Base-by-base conservation (phyloP, 202 grass and related monocot species). In the Alloteropsis angusta region DNA sequence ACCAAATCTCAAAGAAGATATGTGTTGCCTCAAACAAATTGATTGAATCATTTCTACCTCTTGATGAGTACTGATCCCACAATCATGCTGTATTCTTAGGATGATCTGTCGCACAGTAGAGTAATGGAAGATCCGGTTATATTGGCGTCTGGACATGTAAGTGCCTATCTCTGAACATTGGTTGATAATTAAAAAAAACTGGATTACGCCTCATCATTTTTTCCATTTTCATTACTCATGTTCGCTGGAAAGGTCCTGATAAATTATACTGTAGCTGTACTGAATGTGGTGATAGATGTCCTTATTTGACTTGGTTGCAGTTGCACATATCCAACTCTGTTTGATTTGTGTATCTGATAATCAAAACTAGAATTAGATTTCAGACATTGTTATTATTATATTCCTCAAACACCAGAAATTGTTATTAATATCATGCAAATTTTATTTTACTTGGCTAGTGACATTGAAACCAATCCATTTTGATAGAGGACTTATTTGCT, bases 121-220 rank as follows among this genome's bases (percentile, higher is more conserved):
- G 28, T 43, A 54, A 84, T 81, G 86, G 46, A 39, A 8, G 39
- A 80, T 88, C 81, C 64, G 4, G 48, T 88, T 32, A 84, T 84
- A 45, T 58, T 88, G 76, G 54, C 63, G 2, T 88, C 86, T 42
- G 86, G 81, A 80, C 11, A 84, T 80, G 81, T 84, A 84, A 88
- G 86, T 84, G 38, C 41, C 21, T 37, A 69, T 4, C 42, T 79
- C 44, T 67, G 19, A 41, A 7, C 5, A 8, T 68, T 74, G 15
- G 22, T 60, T 74, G 26, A 30, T 30, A 30, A 30, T 58, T 79
- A 53, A 52, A 43, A 19, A 32, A 9, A 83, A 67, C n/a, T 59
- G 25, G 18, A 53, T 55, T 45, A 15, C 19, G 2, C 0, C 12
- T 68, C 45, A 68, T 26, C 21, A 63, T 6, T 22, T 78, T 78